These are phyloP conservation scores for Penicillium herquei DNA, from an alignment of 495 filamentous ascomycete species.

Conservation along the genomic window DNA sequence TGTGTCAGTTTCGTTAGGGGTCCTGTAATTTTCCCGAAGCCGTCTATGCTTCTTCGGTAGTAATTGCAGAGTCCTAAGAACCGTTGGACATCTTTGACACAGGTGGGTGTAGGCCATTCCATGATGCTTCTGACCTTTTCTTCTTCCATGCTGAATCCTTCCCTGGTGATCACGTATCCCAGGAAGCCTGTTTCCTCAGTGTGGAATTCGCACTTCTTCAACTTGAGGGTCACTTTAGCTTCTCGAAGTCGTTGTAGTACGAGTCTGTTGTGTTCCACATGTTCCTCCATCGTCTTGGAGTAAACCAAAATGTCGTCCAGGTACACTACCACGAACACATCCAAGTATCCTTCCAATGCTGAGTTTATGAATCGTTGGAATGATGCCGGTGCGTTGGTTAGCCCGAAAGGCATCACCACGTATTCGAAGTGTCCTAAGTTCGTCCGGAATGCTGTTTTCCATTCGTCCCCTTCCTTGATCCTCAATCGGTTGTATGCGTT, in stretches of 20 bases:
- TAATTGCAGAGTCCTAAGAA: conserved; percentile 15
- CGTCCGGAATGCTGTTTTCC: neutral
- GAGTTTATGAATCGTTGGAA: conserved; percentile 8
- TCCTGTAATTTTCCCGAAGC: conserved; percentile 2
- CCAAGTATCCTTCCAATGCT: neutral
- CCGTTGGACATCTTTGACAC: conserved; percentile 9
- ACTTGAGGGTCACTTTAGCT: neutral
- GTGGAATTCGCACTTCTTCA: conserved; percentile 9
- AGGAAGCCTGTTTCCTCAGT: conserved; percentile 9
- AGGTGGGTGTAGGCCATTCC: conserved; percentile 5
- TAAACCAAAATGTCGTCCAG: conserved; percentile 7
- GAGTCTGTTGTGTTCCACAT: neutral
- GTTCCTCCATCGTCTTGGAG: neutral
- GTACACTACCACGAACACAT: conserved; percentile 1
- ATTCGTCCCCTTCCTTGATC: conserved; percentile 7
- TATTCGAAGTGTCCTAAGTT: neutral
- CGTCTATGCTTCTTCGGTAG: conserved; percentile 11
- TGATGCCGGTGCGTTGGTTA: too few relatives aligned
- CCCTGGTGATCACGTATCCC: conserved; percentile 7
- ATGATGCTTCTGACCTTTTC: conserved; percentile 13
- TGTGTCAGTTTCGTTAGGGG: conserved; percentile 4
- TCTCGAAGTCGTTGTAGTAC: neutral
- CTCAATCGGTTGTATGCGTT: conserved; percentile 38
- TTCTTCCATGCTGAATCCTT: conserved; percentile 9
- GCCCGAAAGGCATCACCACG: too few relatives aligned